Evolutionary conservation across 176 grass and related monocot genomes (phyloP).

Genomic region (sorghum (Sorghum bicolor)): Sorghum_bicolor_NCBIv3 NC_012873.2:53881501-53882000

Average conservation of each 20-base stretch:
- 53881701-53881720: neutral
- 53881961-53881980: too few species aligned
- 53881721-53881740: neutral
- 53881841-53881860: constrained; percentile 60
- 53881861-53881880: constrained; percentile 36
- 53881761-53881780: neutral
- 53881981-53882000: neutral
- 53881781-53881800: constrained; percentile 35
- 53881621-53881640: neutral
- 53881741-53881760: neutral
- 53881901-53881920: neutral
- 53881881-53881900: too few species aligned
- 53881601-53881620: constrained; percentile 16
- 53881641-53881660: constrained; percentile 5
- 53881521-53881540: neutral
- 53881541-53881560: constrained; percentile 34
- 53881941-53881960: neutral
- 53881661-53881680: neutral
- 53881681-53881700: constrained; percentile 19
- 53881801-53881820: constrained; percentile 1
- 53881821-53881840: constrained; percentile 32
- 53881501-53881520: constrained; percentile 38
- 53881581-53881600: neutral
- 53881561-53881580: constrained; percentile 34
- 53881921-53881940: neutral